Base-by-base conservation (phyloP, 108 stramenopile species). In the Conticribra guillardii region DNA sequence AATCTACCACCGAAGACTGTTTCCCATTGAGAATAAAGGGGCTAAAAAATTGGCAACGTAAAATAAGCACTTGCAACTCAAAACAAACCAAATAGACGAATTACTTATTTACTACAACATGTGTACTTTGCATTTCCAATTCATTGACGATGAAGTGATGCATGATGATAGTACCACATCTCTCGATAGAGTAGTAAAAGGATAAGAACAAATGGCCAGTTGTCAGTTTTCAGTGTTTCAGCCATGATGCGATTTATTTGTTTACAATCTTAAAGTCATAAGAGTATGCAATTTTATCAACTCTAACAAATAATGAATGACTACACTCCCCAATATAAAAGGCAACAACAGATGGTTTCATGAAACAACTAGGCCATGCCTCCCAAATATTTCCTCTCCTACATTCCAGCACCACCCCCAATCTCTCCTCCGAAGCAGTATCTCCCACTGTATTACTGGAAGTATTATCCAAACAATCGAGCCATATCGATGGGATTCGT, bases 401-500 rank as follows among this genome's bases (percentile, higher is more conserved):
- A 3, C 58, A 73, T 27, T 34, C 47, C 29, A 41, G 11, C 50
- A 15, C n/a, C 5, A 51, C n/a, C 16, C n/a, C n/a, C 21, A 22
- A 4, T 4, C 4, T 15, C 16, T 15, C 50, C n/a, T 51, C 16
- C n/a, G 50, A 51, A 4, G 21, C 4, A 9, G 50, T 21, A 4
- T n/a, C 50, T 22, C n/a, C 4, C n/a, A 5, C 50, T 11, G 11
- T 44, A 8, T 44, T 44, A 44, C 15, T 44, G 50, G 47, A 48
- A 47, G 44, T 77, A 46, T 31, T 77, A 4, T 8, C 37, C 9
- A 48, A 56, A 46, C 78, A 79, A 55, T 41, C 73, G 8, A 53
- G 52, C 33, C 85, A 88, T 61, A 85, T 87, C 27, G 87, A 91
- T 60, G 90, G 90, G 0, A 86, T 91, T 44, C 87, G 90, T 28